Percentiles rank a stretch among this genome's conserved stretches.
Conservation (phyloP, 2,329 filamentous ascomycete genomes). For the Ceratocystis diversiconidia region DNA sequence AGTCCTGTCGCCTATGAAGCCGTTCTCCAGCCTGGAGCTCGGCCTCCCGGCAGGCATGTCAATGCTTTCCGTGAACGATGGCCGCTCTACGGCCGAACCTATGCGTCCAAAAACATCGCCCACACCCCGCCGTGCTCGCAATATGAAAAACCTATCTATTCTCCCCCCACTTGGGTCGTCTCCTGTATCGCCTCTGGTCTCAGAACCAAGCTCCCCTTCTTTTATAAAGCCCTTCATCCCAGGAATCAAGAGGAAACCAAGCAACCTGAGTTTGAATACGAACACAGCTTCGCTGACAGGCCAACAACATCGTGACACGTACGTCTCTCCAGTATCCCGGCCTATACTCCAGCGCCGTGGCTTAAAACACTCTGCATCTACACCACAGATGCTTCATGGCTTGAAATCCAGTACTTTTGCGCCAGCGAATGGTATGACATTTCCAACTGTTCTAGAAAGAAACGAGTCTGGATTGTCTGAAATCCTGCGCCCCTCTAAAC, state of each 20-base stretch:
- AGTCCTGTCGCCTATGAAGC: conserved; percentile 55
- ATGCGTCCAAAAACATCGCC: conserved; percentile 53
- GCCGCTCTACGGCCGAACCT: conserved; percentile 24
- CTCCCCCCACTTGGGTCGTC: conserved; percentile 43
- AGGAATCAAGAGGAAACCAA: conserved; percentile 57
- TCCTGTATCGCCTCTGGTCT: conserved; percentile 35
- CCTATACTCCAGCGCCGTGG: conserved; percentile 48
- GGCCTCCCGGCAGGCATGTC: conserved; percentile 25
- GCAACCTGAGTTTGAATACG: conserved; percentile 64
- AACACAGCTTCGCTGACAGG: conserved; percentile 43
- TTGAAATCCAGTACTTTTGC: conserved; percentile 46
- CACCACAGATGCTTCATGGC: conserved; percentile 49
- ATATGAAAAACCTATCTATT: conserved; percentile 72
- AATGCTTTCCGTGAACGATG: conserved; percentile 32
- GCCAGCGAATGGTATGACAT: conserved; percentile 48
- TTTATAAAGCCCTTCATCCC: conserved; percentile 72
- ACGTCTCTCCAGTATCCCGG: conserved; percentile 40
- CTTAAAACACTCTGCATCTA: conserved; percentile 53
- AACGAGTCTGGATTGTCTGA: conserved; percentile 47
- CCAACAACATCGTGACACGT: conserved; percentile 37
- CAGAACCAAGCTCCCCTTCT: conserved; percentile 56
- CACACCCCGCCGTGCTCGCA: conserved; percentile 57
- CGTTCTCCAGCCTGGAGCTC: conserved; percentile 49
- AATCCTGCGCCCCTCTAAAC: conserved; percentile 39
- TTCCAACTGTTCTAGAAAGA: conserved; percentile 45